These are phyloP conservation scores for Myriosclerotinia curreyana DNA, from an alignment of 2,329 filamentous ascomycete species.

Conservation along the genomic window DNA sequence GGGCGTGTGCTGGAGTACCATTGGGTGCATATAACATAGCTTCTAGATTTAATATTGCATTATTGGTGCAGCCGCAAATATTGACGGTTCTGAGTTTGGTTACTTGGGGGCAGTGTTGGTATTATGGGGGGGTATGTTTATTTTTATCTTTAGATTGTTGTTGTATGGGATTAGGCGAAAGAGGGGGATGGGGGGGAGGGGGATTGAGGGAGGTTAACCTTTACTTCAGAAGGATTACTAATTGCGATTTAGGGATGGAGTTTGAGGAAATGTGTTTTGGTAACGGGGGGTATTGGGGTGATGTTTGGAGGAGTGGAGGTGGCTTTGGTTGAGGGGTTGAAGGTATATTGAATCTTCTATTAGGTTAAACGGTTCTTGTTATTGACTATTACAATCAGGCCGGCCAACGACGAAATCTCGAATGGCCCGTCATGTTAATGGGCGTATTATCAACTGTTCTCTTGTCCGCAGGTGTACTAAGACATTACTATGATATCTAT, in stretches of 20 bases:
- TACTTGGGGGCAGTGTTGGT: slow-evolving; percentile 39
- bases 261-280: slow-evolving; percentile 46
- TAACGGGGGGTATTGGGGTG: slow-evolving; percentile 51
- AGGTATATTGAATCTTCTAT: slow-evolving; percentile 19
- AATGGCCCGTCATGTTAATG: slow-evolving; percentile 66
- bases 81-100: slow-evolving; percentile 39
- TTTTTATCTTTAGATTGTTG: neutral
- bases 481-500: slow-evolving; percentile 70
- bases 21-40: slow-evolving; percentile 49
- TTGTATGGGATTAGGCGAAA: neutral
- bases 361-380: neutral
- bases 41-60: slow-evolving; percentile 37
- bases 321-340: slow-evolving; percentile 56
- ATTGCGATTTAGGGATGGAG: slow-evolving; percentile 49
- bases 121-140: slow-evolving; percentile 46
- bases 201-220: too few species aligned
- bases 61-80: slow-evolving; percentile 40
- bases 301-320: slow-evolving; percentile 59
- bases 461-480: slow-evolving; percentile 62
- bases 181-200: neutral
- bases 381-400: slow-evolving; percentile 14
- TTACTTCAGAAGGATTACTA: neutral
- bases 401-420: slow-evolving; percentile 43
- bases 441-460: slow-evolving; percentile 61
- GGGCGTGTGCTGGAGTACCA: slow-evolving; percentile 65